Conservation (phyloP, 805 yeast genomes). For the Teunomyces funiuensis region DNA sequence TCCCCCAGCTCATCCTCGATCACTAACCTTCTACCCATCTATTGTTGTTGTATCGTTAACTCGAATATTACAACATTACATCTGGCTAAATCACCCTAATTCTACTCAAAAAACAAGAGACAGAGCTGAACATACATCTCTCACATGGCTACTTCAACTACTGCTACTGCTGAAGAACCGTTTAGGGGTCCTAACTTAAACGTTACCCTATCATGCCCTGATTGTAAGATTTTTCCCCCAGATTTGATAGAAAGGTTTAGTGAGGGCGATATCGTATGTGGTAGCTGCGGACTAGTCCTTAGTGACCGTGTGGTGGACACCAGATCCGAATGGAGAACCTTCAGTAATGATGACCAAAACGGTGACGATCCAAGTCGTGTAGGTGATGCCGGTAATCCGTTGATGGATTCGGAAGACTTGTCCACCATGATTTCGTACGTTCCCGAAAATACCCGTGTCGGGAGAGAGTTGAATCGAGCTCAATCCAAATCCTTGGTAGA, state of each 20-base stretch:
- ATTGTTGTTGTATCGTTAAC: conserved; percentile 5
- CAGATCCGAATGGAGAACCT: conserved; percentile 98
- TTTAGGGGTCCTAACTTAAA: conserved; percentile 77
- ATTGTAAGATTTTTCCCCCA: conserved; percentile 94
- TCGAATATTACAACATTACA: conserved; percentile 1
- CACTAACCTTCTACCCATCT: neutral
- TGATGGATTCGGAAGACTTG: conserved; percentile 86
- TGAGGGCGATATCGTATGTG: conserved; percentile 99
- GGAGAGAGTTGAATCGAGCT: conserved; percentile 88
- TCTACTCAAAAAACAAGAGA: neutral
- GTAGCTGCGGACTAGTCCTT: conserved; percentile 90
- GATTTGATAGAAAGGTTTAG: conserved; percentile 91
- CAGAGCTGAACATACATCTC: neutral
- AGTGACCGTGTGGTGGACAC: conserved; percentile 93
- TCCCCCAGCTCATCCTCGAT: neutral
- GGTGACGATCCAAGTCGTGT: conserved; percentile 99
- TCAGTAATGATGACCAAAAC: conserved; percentile 95
- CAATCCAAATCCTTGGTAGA: conserved; percentile 86
- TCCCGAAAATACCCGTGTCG: conserved; percentile 78
- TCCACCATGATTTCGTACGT: conserved; percentile 89
- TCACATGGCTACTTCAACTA: conserved; percentile 7
- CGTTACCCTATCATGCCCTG: conserved; percentile 90
- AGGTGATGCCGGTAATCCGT: conserved; percentile 94
- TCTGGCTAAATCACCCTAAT: neutral
- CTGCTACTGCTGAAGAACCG: conserved; percentile 24